A percentile compares a stretch with the other conserved stretches of the same genome.
Evolutionary conservation across 2,329 filamentous ascomycete species (phyloP).

Genomic region (Colletotrichum lentis): DNA sequence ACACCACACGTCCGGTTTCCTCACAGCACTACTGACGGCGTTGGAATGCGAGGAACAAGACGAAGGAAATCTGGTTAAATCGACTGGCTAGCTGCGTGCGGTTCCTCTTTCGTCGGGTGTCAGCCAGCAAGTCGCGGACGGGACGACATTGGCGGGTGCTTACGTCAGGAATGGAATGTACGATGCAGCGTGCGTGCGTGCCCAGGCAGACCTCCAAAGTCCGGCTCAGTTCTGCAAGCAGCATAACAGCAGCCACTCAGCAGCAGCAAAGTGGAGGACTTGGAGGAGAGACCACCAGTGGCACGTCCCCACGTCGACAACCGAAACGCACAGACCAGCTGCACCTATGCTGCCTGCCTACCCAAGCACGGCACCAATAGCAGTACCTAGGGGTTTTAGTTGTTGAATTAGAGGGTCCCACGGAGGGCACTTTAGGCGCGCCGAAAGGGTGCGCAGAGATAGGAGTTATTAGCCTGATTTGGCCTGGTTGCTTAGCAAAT

Average conservation of each 20-base stretch:
- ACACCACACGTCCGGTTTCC: neutral
- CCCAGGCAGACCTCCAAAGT: neutral
- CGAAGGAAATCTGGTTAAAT: neutral
- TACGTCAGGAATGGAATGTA: conserved; percentile 2
- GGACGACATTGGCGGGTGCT: neutral
- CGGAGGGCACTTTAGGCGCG: no score
- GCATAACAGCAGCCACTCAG: neutral
- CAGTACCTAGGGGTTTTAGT: no score
- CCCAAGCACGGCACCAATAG: conserved; percentile 12
- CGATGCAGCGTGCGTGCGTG: no score
- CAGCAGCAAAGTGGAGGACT: neutral
- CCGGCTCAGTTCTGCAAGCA: conserved; percentile 15
- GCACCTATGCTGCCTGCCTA: conserved; percentile 10
- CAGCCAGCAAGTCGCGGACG: neutral
- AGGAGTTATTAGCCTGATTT: no score
- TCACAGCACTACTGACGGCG: neutral
- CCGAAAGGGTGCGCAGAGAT: no score
- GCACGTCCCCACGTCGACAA: conserved; percentile 17
- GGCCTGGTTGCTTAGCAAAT: no score
- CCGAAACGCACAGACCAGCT: conserved; percentile 10
- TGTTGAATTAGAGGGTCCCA: no score
- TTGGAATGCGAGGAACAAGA: neutral
- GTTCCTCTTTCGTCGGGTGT: neutral
- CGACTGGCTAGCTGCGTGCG: neutral
- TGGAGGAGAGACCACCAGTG: conserved; percentile 16